These are phyloP conservation scores for Fusarium azukiicola DNA, from an alignment of 2,329 filamentous ascomycete species.

Conservation along the genomic window DNA sequence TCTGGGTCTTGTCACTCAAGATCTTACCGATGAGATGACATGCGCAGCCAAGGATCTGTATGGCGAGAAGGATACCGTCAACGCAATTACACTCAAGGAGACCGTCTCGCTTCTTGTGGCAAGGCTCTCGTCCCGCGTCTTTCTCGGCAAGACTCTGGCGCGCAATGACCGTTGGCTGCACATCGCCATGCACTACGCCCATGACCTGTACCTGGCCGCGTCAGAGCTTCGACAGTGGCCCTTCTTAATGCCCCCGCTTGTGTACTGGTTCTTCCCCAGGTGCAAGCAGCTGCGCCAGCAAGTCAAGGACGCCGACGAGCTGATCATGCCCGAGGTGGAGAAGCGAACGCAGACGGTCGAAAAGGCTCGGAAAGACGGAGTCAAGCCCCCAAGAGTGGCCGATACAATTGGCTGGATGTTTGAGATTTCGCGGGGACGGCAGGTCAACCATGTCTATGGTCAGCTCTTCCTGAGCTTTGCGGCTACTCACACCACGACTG, in stretches of 20 bases:
- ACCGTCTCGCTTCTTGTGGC: slow-evolving; percentile 59
- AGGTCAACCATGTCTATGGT: slow-evolving; percentile 64
- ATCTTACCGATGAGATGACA: not conserved
- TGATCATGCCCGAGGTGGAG: slow-evolving; percentile 3
- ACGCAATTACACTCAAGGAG: not conserved
- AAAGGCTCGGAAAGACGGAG: not conserved
- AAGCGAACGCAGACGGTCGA: not conserved
- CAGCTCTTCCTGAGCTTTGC: slow-evolving; percentile 70
- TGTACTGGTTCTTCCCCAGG: not conserved
- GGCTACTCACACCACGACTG: not conserved
- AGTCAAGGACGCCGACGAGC: slow-evolving; percentile 8
- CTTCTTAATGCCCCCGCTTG: not conserved
- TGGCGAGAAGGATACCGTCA: not conserved
- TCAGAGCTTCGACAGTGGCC: slow-evolving; percentile 5
- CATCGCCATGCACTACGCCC: slow-evolving; percentile 66
- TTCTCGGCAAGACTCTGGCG: slow-evolving; percentile 68
- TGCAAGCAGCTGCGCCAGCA: slow-evolving; percentile 1
- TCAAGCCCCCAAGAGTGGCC: slow-evolving; percentile 46
- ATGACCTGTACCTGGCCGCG: slow-evolving; percentile 59
- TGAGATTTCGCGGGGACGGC: slow-evolving; percentile 54
- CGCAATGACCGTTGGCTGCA: slow-evolving; percentile 71
- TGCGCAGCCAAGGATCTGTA: not conserved
- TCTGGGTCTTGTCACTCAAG: not conserved
- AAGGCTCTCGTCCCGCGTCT: slow-evolving; percentile 72
- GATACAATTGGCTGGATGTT: slow-evolving; percentile 70